Conservation (phyloP, 176 grass and related monocot species). For the Areca catechu region DNA sequence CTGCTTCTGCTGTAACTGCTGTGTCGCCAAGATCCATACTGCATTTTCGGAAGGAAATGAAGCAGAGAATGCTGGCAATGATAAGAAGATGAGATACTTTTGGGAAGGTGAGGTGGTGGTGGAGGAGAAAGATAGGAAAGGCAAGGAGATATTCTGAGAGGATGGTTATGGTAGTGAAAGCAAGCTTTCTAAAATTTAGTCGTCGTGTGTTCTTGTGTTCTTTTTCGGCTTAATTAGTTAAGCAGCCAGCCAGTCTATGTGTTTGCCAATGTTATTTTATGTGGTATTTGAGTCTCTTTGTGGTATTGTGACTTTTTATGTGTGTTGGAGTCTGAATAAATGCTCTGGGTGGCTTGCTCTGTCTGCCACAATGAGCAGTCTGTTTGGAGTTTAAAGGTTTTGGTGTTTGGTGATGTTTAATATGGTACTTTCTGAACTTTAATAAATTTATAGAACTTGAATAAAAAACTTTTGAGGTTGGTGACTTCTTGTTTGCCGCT, state of each 20-base stretch:
- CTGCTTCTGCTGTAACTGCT: slow-evolving; percentile 16
- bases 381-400: too few species aligned
- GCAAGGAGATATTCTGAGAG: slow-evolving; percentile 16
- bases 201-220: slow-evolving; percentile 4
- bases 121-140: slow-evolving; percentile 24
- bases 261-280: not conserved
- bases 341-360: slow-evolving; percentile 59
- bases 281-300: too few species aligned
- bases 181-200: too few species aligned
- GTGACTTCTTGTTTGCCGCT: too few species aligned
- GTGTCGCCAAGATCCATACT: slow-evolving; percentile 32
- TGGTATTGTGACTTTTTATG: too few species aligned
- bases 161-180: slow-evolving; percentile 5
- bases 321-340: slow-evolving; percentile 21
- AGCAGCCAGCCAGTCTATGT: slow-evolving; percentile 44
- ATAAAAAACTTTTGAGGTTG: too few species aligned
- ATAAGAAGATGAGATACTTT: not conserved
- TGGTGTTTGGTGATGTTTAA: too few species aligned
- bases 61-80: not conserved
- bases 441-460: too few species aligned
- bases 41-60: slow-evolving; percentile 18
- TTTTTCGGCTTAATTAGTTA: slow-evolving; percentile 34
- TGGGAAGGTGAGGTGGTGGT: slow-evolving; percentile 6
- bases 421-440: too few species aligned
- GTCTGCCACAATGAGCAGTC: slow-evolving; percentile 61